Evolutionary conservation across 1,139 yeast species (phyloP).

Genomic region (Pichia sp.): DNA sequence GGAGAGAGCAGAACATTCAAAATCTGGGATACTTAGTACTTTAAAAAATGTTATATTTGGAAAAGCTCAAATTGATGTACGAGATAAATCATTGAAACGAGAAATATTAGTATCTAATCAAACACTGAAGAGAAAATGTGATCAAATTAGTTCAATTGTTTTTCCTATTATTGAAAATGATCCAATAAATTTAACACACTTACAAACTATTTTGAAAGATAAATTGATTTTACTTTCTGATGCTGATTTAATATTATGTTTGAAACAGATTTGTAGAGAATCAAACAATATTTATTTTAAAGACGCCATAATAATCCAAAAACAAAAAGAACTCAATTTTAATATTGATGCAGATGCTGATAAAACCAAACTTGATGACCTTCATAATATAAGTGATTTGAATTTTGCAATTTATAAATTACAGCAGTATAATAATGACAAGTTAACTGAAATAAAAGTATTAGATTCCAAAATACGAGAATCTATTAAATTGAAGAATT

Average conservation of each 20-base stretch:
- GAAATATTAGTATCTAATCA: background rate
- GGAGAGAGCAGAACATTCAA: background rate
- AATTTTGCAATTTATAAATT: conserved; percentile 22
- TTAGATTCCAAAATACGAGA: conserved; percentile 13
- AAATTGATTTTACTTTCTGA: conserved; percentile 2
- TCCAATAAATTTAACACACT: conserved; percentile 2
- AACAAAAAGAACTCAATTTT: background rate
- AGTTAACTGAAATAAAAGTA: conserved; percentile 12
- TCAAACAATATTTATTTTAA: background rate
- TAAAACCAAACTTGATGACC: conserved; percentile 13
- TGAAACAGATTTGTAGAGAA: conserved; percentile 19
- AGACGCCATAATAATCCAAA: conserved; percentile 1
- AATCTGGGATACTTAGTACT: background rate
- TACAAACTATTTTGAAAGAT: conserved; percentile 1
- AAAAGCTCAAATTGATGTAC: background rate
- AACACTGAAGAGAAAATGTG: background rate
- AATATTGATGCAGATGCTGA: background rate
- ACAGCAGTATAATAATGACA: conserved; percentile 15
- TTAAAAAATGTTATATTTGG: background rate
- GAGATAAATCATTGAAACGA: background rate
- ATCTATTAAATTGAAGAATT: conserved; percentile 15
- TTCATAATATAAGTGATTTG: conserved; percentile 22
- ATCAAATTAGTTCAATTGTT: background rate
- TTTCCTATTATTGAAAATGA: background rate
- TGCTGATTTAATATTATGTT: conserved; percentile 19